phyloP scores from a whole-genome alignment of 2,329 filamentous ascomycete genomes.

The Clarireedia hainanense region DNA sequence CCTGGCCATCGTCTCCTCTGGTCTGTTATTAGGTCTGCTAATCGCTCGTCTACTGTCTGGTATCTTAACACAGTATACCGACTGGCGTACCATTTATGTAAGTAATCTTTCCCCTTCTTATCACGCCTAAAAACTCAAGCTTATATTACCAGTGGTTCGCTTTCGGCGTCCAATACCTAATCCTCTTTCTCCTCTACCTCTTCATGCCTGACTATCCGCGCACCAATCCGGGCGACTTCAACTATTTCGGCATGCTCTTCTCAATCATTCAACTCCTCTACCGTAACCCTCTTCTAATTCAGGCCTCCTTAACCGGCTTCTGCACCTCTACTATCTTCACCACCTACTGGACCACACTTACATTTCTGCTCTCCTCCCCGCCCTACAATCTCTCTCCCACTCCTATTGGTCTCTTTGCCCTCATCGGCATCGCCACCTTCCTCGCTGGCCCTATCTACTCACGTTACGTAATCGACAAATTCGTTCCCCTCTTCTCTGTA shows the following conservation, averaged over 20 bases:
- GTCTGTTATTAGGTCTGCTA: slow-evolving; percentile 67
- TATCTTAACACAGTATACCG: slow-evolving; percentile 63
- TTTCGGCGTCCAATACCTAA: slow-evolving; percentile 60
- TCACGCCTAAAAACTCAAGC: not conserved
- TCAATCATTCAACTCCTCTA: slow-evolving; percentile 57
- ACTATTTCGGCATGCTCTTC: slow-evolving; percentile 58
- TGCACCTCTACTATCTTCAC: slow-evolving; percentile 56
- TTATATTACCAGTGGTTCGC: slow-evolving; percentile 49
- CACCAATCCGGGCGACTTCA: slow-evolving; percentile 57
- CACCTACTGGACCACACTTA: slow-evolving; percentile 67
- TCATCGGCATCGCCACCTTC: slow-evolving; percentile 68
- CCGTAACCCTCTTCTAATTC: slow-evolving; percentile 60
- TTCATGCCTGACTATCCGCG: slow-evolving; percentile 78
- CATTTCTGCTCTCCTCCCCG: slow-evolving; percentile 63
- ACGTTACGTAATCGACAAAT: slow-evolving; percentile 60
- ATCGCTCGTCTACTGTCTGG: slow-evolving; percentile 70
- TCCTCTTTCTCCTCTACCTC: slow-evolving; percentile 57
- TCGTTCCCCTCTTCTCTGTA: slow-evolving; percentile 60
- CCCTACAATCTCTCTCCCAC: slow-evolving; percentile 63
- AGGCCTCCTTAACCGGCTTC: slow-evolving; percentile 61
- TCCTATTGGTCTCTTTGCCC: slow-evolving; percentile 67
- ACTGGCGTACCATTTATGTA: slow-evolving; percentile 66
- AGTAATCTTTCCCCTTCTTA: not conserved
- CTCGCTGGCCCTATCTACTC: slow-evolving; percentile 61
- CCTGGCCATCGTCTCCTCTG: slow-evolving; percentile 67